Percentiles rank a stretch among this genome's conserved stretches.
These are phyloP conservation scores for Sclerotinia trifoliorum DNA, from an alignment of 2,329 filamentous ascomycete species.

Conservation along the genomic window DNA sequence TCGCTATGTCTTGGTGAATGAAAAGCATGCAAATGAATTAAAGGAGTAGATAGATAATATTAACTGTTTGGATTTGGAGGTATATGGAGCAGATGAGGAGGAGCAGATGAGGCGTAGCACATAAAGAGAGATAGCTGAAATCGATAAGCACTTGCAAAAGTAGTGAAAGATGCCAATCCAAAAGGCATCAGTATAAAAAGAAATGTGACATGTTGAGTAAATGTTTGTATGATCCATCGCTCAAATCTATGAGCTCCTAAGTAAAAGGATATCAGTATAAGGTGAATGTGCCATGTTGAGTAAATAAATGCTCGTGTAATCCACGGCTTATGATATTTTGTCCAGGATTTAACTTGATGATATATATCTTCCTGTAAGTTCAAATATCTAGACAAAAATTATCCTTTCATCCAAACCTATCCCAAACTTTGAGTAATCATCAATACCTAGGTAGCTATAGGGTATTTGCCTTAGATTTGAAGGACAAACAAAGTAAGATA, in stretches of 20 bases:
- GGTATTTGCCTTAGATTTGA: background rate
- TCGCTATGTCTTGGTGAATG: conserved; percentile 44
- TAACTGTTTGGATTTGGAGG: background rate
- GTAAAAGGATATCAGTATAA: background rate
- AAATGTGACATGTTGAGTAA: background rate
- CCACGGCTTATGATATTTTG: background rate
- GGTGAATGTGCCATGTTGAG: background rate
- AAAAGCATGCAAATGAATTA: conserved; percentile 20
- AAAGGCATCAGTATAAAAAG: background rate
- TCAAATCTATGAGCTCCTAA: background rate
- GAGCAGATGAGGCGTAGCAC: background rate
- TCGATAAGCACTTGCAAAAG: background rate
- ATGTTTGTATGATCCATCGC: background rate
- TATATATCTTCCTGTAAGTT: background rate
- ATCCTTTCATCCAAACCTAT: background rate
- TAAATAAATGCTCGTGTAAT: background rate
- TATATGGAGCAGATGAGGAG: background rate
- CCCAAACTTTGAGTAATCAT: background rate
- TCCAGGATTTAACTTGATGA: background rate
- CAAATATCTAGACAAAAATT: background rate
- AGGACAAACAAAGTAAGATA: background rate
- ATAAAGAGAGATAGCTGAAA: background rate
- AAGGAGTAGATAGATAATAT: background rate
- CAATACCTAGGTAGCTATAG: background rate
- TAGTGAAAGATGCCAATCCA: background rate